Base-by-base conservation (phyloP, 2,329 filamentous ascomycete species). In the Aspergillus phoenicis region DNA sequence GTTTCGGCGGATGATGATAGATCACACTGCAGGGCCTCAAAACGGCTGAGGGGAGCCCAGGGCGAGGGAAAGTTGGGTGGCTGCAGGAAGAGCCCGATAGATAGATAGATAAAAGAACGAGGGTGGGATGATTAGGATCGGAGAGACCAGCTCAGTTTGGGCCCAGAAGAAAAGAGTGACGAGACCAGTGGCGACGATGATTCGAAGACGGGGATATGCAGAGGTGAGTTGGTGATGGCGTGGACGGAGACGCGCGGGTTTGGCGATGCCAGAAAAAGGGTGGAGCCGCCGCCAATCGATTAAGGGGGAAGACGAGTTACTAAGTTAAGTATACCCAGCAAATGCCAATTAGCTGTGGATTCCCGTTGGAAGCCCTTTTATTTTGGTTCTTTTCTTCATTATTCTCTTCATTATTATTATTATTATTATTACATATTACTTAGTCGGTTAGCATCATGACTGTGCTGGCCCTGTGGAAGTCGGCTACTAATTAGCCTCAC, bases 91-190 rank as follows among this genome's bases (percentile, higher is more conserved):
- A 28, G 39, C 24, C 36, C 30, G 59, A 56, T 56, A 36, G 33
- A 36, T 36, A 36, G 28, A 30, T 30, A 36, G 20, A 20, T 20
- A 36, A 36, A 13, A 36, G 33, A 63, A 61, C 56, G 62, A 61
- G 62, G 43, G 62, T 63, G 52, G 55, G 38, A 58, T 30, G 47
- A 30, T 48, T 36, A 26, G 13, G 57, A 57, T 41, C 47, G 36
- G 28, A 51, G 55, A 57, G 55, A 57, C 55, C 57, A 58, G 57
- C 57, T 58, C 57, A 36, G 33, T 30, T 58, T 58, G 38, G 33
- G 38, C 36, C 38, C 33, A 41, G 38, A 36, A 11, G 28, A 43
- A 36, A 36, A 33, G 38, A 39, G 24, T 45, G 49, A 58, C 36
- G 33, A 36, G 33, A 36, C 15, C 22, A 39, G 48, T 52, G 38